Conservation (phyloP, 768 basidiomycete genomes). For the Russula emetica region DNA sequence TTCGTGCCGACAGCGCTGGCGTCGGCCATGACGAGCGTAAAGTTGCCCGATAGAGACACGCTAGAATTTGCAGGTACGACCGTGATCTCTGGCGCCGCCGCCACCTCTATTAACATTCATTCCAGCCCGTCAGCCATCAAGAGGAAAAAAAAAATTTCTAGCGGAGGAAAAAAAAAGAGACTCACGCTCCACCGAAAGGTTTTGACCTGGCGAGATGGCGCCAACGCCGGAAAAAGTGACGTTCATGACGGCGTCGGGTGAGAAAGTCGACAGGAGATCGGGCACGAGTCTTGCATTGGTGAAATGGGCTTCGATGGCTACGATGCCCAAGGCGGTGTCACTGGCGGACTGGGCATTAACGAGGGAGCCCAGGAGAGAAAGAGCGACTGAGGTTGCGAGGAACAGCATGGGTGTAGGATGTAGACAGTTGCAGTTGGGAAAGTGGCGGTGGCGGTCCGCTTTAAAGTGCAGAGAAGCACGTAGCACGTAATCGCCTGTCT, state of each 20-base stretch:
- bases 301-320: slow-evolving; percentile 68
- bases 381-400: slow-evolving; percentile 29
- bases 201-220: slow-evolving; percentile 53
- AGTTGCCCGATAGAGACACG: slow-evolving; percentile 44
- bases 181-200: slow-evolving; percentile 54
- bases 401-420: slow-evolving; percentile 19
- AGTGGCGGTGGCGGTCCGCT: background rate
- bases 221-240: slow-evolving; percentile 50
- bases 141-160: too few relatives aligned
- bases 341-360: slow-evolving; percentile 42
- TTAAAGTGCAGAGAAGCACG: background rate
- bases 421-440: background rate
- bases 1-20: slow-evolving; percentile 63
- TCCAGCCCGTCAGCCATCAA: too few relatives aligned
- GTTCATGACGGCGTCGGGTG: too few relatives aligned
- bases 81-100: slow-evolving; percentile 49
- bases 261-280: slow-evolving; percentile 50
- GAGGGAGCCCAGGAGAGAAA: slow-evolving; percentile 42
- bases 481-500: too few relatives aligned
- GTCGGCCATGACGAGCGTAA: slow-evolving; percentile 73
- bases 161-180: too few relatives aligned
- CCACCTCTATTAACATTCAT: slow-evolving; percentile 44
- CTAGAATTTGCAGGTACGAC: slow-evolving; percentile 50
- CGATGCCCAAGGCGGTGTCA: slow-evolving; percentile 43
- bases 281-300: slow-evolving; percentile 58